A percentile compares a stretch with the other conserved stretches of the same genome.
Evolutionary conservation across 2,329 filamentous ascomycete genomes (phyloP).

Genomic region (Fusarium pseudonygamai): DNA sequence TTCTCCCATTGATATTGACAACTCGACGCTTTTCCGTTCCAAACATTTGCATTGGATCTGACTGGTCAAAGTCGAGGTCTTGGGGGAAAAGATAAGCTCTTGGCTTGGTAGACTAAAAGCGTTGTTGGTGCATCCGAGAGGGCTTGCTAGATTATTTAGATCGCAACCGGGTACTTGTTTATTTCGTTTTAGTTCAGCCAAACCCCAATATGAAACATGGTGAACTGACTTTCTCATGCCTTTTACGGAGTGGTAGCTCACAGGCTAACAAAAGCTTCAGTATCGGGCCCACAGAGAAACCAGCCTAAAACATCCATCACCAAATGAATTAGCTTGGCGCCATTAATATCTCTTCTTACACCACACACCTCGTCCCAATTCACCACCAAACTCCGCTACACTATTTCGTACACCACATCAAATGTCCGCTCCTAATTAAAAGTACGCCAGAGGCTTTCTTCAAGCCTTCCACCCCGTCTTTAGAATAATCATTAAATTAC

Average conservation of each 20-base stretch:
- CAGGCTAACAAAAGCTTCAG: not conserved
- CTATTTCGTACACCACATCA: conserved; percentile 13
- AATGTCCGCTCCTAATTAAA: conserved; percentile 29
- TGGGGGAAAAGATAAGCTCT: conserved; percentile 5
- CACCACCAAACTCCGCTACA: not conserved
- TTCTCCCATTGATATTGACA: not conserved
- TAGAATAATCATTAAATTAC: conserved; percentile 14
- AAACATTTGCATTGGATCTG: not conserved
- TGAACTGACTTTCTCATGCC: not conserved
- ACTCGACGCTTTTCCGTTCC: not conserved
- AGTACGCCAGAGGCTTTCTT: conserved; percentile 2
- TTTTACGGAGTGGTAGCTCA: not conserved
- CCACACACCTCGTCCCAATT: not conserved
- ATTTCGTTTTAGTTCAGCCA: conserved; percentile 9
- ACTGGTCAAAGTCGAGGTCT: conserved; percentile 7
- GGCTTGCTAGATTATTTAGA: not conserved
- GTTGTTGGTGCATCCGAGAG: not conserved
- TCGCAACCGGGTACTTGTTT: not conserved
- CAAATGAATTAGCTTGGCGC: conserved; percentile 23
- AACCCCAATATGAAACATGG: conserved; percentile 14
- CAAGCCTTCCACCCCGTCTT: conserved; percentile 8
- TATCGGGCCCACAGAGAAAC: conserved; percentile 13
- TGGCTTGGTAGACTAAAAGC: not conserved
- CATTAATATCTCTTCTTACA: conserved; percentile 23
- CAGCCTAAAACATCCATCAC: conserved; percentile 24